Evolutionary conservation across 768 basidiomycete species (phyloP).

Genomic region (Suillus decipiens): DNA sequence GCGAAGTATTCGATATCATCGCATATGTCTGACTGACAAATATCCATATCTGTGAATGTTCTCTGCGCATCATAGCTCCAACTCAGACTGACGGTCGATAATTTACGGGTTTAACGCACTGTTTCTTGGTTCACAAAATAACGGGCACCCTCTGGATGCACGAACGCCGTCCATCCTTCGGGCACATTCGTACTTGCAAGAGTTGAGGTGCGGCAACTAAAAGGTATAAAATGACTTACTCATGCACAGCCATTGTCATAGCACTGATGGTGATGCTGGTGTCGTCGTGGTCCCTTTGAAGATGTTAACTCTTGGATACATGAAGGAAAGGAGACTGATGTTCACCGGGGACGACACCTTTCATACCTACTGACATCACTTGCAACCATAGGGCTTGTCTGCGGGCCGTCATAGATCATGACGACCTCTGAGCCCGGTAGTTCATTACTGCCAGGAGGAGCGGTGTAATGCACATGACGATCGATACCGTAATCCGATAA

Average conservation of each 20-base stretch:
- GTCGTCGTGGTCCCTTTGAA: neutral
- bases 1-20: constrained; percentile 39
- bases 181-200: constrained; percentile 13
- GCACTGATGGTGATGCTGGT: neutral
- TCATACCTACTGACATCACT: constrained; percentile 17
- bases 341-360: neutral
- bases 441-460: constrained; percentile 10
- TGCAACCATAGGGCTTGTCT: constrained; percentile 21
- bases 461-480: neutral
- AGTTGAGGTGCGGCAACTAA: neutral
- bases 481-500: neutral
- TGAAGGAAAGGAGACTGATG: neutral
- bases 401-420: neutral
- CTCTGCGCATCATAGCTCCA: constrained; percentile 35
- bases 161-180: constrained; percentile 45
- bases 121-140: constrained; percentile 54
- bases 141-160: constrained; percentile 63
- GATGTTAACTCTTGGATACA: neutral
- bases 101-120: constrained; percentile 32
- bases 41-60: constrained; percentile 56
- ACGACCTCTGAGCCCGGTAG: constrained; percentile 13
- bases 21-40: constrained; percentile 40
- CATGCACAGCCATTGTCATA: neutral
- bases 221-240: constrained; percentile 1
- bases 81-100: neutral